phyloP scores from a whole-genome alignment of 345 rosid species.

The Populus tremula region DNA sequence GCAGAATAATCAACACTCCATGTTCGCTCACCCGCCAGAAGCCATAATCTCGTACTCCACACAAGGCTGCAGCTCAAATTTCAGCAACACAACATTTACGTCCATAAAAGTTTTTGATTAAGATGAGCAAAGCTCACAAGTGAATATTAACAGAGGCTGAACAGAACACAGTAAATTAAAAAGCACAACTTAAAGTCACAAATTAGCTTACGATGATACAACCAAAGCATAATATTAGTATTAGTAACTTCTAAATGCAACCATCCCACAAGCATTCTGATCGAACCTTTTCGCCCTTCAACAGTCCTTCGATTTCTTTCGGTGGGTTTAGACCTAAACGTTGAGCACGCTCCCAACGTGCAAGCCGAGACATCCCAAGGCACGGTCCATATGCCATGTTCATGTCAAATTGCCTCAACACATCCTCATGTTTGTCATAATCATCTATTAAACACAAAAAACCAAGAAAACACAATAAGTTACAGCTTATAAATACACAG shows the following conservation, averaged over 20 bases:
- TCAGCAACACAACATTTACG: neutral
- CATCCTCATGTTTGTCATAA: constrained; percentile 41
- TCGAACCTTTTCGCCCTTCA: constrained; percentile 43
- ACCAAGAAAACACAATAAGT: neutral
- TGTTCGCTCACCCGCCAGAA: neutral
- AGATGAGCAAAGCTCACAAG: neutral
- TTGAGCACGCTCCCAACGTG: constrained; percentile 69
- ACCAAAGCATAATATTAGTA: neutral
- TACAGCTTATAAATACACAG: too few species aligned
- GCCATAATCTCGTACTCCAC: neutral
- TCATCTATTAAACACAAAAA: constrained; percentile 30
- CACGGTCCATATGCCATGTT: constrained; percentile 82
- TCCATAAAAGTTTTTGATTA: neutral
- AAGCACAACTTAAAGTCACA: neutral
- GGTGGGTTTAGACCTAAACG: constrained; percentile 70
- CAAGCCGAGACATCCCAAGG: constrained; percentile 60
- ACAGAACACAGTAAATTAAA: neutral
- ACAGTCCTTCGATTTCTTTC: constrained; percentile 37
- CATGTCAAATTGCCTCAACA: constrained; percentile 73
- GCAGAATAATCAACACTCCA: neutral
- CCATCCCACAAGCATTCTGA: constrained; percentile 68
- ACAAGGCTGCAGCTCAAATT: neutral
- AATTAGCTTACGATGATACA: neutral
- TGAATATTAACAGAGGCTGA: constrained; percentile 6
- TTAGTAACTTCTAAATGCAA: constrained; percentile 36